These are phyloP conservation scores for Leishmania amazonensis DNA, from an alignment of 208 protist species.

Conservation along the genomic window DNA sequence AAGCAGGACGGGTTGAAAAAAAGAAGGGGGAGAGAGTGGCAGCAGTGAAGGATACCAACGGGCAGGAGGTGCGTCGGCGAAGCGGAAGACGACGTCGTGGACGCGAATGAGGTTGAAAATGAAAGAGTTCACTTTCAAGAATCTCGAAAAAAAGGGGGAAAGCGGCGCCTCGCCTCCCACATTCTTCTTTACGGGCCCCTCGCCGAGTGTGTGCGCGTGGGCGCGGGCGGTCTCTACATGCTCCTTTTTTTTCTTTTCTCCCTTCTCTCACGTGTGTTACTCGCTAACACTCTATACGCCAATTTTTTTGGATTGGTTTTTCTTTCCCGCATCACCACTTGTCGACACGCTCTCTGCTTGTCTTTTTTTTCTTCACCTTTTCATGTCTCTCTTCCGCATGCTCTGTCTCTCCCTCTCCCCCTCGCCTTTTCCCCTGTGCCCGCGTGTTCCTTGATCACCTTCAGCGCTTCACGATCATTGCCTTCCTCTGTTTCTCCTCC, in stretches of 20 bases:
- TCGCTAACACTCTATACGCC: neutral
- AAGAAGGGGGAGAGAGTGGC: neutral
- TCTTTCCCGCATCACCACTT: neutral
- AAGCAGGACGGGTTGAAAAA: neutral
- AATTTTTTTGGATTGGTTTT: neutral
- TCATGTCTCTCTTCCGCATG: neutral
- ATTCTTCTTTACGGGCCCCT: neutral
- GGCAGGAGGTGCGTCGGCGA: neutral
- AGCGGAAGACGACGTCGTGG: neutral
- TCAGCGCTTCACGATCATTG: neutral
- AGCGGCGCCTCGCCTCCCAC: neutral
- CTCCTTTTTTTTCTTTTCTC: neutral
- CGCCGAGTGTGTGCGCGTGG: neutral
- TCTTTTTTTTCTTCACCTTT: neutral
- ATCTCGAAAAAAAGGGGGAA: neutral
- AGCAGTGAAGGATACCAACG: neutral
- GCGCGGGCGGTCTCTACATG: neutral
- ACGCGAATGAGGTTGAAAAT: neutral
- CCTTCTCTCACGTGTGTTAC: neutral
- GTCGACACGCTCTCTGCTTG: neutral
- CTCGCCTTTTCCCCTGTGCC: neutral
- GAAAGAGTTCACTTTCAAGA: neutral
- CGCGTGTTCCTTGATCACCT: neutral
- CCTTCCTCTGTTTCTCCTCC: neutral
- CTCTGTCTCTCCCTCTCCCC: neutral